phyloP scores from a whole-genome alignment of 2,329 filamentous ascomycete species.

The Fusarium papillatum region DNA sequence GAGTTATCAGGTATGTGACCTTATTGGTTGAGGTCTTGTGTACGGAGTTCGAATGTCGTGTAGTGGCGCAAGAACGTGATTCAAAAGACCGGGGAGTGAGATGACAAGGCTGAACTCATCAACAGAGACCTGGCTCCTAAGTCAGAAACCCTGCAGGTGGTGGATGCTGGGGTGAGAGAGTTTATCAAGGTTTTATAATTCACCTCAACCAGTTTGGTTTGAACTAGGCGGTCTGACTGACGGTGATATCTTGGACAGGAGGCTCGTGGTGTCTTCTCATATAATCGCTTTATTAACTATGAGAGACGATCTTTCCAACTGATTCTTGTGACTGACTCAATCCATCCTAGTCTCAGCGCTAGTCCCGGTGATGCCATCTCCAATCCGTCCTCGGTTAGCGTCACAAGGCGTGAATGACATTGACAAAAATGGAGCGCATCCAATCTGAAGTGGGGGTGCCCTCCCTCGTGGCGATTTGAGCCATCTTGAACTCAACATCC shows the following conservation, averaged over 20 bases:
- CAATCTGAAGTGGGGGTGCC: background rate
- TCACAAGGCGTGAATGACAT: slow-evolving; percentile 2
- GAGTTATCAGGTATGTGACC: background rate
- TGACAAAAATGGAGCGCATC: background rate
- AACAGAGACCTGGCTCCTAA: background rate
- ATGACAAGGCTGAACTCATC: background rate
- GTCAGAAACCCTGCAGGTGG: background rate
- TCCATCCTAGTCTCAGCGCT: background rate
- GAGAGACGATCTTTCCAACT: background rate
- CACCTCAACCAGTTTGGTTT: background rate
- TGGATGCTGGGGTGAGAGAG: background rate
- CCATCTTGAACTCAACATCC: background rate
- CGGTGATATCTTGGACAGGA: background rate
- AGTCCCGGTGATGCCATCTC: background rate
- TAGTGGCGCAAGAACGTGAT: background rate
- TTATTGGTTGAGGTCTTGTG: too few species aligned
- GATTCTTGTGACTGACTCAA: background rate
- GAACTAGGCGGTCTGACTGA: background rate
- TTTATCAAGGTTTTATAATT: background rate
- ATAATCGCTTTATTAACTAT: too few species aligned
- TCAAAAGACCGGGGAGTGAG: background rate
- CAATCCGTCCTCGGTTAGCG: background rate
- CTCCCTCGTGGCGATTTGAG: background rate
- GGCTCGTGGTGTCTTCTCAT: background rate
- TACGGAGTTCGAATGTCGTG: too few species aligned